Conservation (phyloP, 2,329 filamentous ascomycete species). For the Pseudogymnoascus pannorum region DNA sequence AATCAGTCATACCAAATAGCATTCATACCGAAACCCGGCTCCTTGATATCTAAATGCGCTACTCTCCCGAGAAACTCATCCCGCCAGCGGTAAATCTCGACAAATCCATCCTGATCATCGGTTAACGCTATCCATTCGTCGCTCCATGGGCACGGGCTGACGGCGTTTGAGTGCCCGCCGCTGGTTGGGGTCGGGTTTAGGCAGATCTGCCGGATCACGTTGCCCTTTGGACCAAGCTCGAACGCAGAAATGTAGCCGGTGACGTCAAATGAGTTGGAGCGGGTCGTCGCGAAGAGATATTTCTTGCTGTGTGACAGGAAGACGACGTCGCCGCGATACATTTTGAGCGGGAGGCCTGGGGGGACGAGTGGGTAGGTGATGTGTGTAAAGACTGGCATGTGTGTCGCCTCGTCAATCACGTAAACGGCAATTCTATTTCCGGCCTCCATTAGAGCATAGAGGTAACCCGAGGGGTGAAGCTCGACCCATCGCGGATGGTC, state of each 20-base stretch:
- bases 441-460: constrained; percentile 86
- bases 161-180: constrained; percentile 81
- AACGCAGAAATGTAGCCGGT: constrained; percentile 82
- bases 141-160: constrained; percentile 74
- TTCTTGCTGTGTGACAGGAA: constrained; percentile 59
- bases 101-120: constrained; percentile 78
- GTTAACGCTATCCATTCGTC: constrained; percentile 89
- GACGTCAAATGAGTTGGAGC: constrained; percentile 66
- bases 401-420: constrained; percentile 65
- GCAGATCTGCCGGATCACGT: constrained; percentile 70
- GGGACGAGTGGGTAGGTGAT: constrained; percentile 73
- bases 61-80: constrained; percentile 74
- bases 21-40: constrained; percentile 94
- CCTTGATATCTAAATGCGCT: constrained; percentile 67
- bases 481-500: constrained; percentile 88
- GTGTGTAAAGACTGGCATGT: constrained; percentile 71
- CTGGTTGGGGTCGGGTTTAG: constrained; percentile 80
- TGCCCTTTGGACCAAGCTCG: constrained; percentile 58
- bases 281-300: constrained; percentile 79
- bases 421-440: constrained; percentile 80
- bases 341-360: constrained; percentile 48
- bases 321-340: constrained; percentile 84
- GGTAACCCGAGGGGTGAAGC: constrained; percentile 70
- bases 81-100: constrained; percentile 80
- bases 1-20: constrained; percentile 85